Evolutionary conservation across 495 filamentous ascomycete species (phyloP).

Genomic region (Symbiotaphrina buchneri): DNA sequence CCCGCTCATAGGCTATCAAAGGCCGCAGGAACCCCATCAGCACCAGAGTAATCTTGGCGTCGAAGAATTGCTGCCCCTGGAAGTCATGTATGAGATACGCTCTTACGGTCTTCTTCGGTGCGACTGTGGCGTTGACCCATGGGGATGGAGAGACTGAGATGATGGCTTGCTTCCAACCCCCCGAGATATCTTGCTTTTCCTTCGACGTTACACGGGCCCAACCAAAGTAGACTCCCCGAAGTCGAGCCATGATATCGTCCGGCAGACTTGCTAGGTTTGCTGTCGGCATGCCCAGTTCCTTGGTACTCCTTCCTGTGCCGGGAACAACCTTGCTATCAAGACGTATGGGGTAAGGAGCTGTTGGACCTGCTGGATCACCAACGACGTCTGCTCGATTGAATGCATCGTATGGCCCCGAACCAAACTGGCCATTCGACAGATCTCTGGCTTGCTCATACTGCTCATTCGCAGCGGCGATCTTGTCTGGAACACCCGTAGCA

Average conservation of each 20-base stretch:
- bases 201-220: slow-evolving; percentile 24
- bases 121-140: slow-evolving; percentile 14
- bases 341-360: slow-evolving; percentile 31
- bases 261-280: slow-evolving; percentile 20
- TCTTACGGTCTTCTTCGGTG: slow-evolving; percentile 16
- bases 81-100: slow-evolving; percentile 25
- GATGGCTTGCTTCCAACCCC: slow-evolving; percentile 26
- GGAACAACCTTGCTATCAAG: slow-evolving; percentile 21
- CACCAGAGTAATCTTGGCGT: slow-evolving; percentile 21
- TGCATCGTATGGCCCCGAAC: slow-evolving; percentile 4
- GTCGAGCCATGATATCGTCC: slow-evolving; percentile 21
- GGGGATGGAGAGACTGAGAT: slow-evolving; percentile 24
- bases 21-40: slow-evolving; percentile 30
- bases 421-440: slow-evolving; percentile 6
- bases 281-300: slow-evolving; percentile 13
- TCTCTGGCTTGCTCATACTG: slow-evolving; percentile 8
- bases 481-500: slow-evolving; percentile 14
- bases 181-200: slow-evolving; percentile 6
- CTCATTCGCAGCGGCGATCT: slow-evolving; percentile 12
- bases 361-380: slow-evolving; percentile 24
- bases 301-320: slow-evolving; percentile 12
- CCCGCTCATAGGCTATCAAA: slow-evolving; percentile 11
- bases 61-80: slow-evolving; percentile 14
- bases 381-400: slow-evolving; percentile 7
- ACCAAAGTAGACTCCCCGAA: slow-evolving; percentile 38